These are phyloP conservation scores for Calonectria pseudoreteaudii DNA, from an alignment of 2,329 filamentous ascomycete genomes.

Conservation along the genomic window DNA sequence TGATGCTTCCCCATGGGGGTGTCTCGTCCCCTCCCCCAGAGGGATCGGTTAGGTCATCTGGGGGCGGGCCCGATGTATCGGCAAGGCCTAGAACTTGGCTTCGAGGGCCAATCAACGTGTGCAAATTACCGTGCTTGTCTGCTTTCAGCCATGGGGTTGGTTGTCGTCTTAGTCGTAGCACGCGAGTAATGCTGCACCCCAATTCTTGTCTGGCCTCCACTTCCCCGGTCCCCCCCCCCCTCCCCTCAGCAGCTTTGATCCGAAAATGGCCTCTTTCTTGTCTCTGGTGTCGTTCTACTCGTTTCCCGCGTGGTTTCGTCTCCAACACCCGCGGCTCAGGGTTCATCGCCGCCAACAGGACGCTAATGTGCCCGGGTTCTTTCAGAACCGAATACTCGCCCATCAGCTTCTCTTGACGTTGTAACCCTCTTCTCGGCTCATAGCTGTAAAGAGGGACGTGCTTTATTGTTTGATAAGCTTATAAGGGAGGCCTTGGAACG, in stretches of 20 bases:
- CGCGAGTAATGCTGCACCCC: slow-evolving; percentile 21
- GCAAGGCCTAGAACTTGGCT: slow-evolving; percentile 20
- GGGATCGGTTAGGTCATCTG: not conserved
- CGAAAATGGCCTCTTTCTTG: slow-evolving; percentile 1
- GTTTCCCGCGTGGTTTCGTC: not conserved
- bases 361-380: not conserved
- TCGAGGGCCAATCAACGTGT: slow-evolving; percentile 26
- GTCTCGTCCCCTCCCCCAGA: not conserved
- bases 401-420: not conserved
- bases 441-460: slow-evolving; percentile 24
- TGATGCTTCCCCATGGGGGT: slow-evolving; percentile 34
- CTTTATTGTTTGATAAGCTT: slow-evolving; percentile 28
- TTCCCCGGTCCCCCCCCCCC: not conserved
- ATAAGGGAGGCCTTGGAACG: slow-evolving; percentile 33
- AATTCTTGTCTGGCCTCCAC: not conserved
- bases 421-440: not conserved
- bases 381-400: slow-evolving; percentile 3
- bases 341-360: not conserved
- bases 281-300: not conserved
- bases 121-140: not conserved
- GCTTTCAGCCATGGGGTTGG: not conserved
- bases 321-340: not conserved
- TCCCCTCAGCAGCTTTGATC: not conserved
- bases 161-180: not conserved
- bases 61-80: slow-evolving; percentile 16